A percentile compares a stretch with the other conserved stretches of the same genome.
Conservation (phyloP, 805 yeast genomes). For the Starmerella vaccinii region DNA sequence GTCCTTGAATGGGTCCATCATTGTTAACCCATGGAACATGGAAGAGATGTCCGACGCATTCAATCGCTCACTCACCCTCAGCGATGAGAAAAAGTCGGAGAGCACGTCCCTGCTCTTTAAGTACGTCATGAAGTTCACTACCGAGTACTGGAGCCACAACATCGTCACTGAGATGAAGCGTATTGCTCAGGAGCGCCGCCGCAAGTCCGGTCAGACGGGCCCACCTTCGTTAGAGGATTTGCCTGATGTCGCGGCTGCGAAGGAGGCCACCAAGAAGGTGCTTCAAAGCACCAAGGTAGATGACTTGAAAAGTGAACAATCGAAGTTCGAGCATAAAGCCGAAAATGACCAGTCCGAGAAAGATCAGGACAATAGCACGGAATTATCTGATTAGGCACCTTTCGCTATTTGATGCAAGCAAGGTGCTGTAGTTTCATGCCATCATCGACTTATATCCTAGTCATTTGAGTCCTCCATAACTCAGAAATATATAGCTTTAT, state of each 20-base stretch:
- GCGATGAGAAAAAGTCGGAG: conserved; percentile 64
- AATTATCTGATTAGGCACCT: not conserved
- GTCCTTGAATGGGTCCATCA: conserved; percentile 81
- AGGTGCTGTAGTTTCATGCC: too few species aligned
- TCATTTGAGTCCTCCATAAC: too few species aligned
- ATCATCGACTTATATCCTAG: too few species aligned
- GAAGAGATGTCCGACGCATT: conserved; percentile 85
- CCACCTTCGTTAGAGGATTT: not conserved
- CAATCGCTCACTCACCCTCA: conserved; percentile 74
- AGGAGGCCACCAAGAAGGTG: conserved; percentile 12
- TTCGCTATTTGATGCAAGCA: too few species aligned
- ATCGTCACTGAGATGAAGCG: conserved; percentile 70
- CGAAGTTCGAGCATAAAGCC: not conserved
- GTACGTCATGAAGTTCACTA: conserved; percentile 86
- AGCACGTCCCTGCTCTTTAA: conserved; percentile 77
- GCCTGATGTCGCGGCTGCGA: conserved; percentile 5
- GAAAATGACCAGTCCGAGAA: not conserved
- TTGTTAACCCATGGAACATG: conserved; percentile 97
- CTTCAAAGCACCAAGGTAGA: conserved; percentile 4
- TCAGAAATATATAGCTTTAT: too few species aligned
- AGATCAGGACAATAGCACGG: not conserved
- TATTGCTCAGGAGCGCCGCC: conserved; percentile 21
- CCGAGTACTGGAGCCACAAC: conserved; percentile 94
- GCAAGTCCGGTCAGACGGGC: not conserved
- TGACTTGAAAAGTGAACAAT: not conserved